These are phyloP conservation scores for Aspergillus affinis DNA, from an alignment of 495 filamentous ascomycete genomes.

Conservation along the genomic window DNA sequence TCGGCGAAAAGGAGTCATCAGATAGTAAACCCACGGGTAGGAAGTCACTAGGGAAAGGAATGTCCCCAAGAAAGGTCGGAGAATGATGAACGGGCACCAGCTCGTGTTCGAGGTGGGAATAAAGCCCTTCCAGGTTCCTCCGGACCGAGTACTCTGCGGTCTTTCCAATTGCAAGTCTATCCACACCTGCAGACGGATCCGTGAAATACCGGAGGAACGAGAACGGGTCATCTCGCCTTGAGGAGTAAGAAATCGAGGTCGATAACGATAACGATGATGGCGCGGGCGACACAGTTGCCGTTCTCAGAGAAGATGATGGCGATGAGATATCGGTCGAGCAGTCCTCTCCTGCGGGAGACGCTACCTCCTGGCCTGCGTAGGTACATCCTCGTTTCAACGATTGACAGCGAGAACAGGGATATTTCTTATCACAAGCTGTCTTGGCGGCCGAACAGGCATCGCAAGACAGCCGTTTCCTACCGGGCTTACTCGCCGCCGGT, in stretches of 20 bases:
- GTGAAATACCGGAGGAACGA: conserved; percentile 37
- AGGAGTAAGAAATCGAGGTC: conserved; percentile 36
- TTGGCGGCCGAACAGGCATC: conserved; percentile 34
- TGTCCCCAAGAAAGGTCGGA: conserved; percentile 14
- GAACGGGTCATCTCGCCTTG: conserved; percentile 52
- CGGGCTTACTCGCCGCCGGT: conserved; percentile 31
- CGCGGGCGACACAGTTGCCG: neutral
- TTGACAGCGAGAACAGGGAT: conserved; percentile 32
- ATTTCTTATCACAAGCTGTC: conserved; percentile 30
- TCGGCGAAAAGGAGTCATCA: conserved; percentile 22
- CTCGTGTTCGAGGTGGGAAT: conserved; percentile 35
- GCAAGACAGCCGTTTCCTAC: conserved; percentile 37
- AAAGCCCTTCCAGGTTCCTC: conserved; percentile 33
- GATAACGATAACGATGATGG: neutral
- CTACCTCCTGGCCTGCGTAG: conserved; percentile 12
- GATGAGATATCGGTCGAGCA: conserved; percentile 11
- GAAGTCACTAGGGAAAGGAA: conserved; percentile 22
- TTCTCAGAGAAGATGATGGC: neutral
- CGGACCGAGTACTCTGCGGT: conserved; percentile 35
- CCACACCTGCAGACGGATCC: conserved; percentile 31
- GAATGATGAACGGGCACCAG: conserved; percentile 28
- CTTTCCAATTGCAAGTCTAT: conserved; percentile 37
- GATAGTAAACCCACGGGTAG: conserved; percentile 9
- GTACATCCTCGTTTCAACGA: conserved; percentile 28
- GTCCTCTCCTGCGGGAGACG: conserved; percentile 4